Base-by-base conservation (phyloP, 345 rosid species). In the Arabidopsis arenosa region DNA sequence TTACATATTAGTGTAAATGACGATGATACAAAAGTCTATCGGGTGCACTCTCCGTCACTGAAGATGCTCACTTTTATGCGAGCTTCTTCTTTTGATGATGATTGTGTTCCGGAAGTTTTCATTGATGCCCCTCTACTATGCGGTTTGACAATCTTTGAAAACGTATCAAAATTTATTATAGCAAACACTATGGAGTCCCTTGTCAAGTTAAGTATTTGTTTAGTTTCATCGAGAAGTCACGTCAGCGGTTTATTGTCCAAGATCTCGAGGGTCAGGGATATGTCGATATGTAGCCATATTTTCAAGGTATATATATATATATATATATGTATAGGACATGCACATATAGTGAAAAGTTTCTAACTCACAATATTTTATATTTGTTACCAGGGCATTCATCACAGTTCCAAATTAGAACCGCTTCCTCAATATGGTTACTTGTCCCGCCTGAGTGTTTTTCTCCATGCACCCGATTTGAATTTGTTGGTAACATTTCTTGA, bases 371-470 rank as follows among this genome's bases (percentile, higher is more conserved):
- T 9, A 9, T 36, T 33, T 18, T 18, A 18, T 18, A 18, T 15
- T 11, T 15, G 28, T 5, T 64, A 15, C 2, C 30, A 64, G 55
- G 0, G 32, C 6, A 32, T 64, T 28, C 2, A 15, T 18, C 21
- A 18, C 21, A 18, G 21, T 18, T 18, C 21, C 21, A 18, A 18
- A 1, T 18, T 18, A 47, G 56, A 64, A 15, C n/a, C 28, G 6
- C 9, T 64, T 41, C 56, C 69, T 64, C 69, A 11, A 2, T 64
- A 47, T 64, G 15, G n/a, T 9, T 64, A 23, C 54, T 5, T 64
- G 69, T 45, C 55, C 26, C 54, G 28, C 11, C 18, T 64, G 55
- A 3, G 5, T 1, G 14, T 41, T 5, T 11, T 4, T 21, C 66
- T 61, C 15, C 1, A 2, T 21, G 9, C 30, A 9, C 5, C 28